phyloP scores from a whole-genome alignment of 768 basidiomycete genomes.

The Fomitopsis serialis region DNA sequence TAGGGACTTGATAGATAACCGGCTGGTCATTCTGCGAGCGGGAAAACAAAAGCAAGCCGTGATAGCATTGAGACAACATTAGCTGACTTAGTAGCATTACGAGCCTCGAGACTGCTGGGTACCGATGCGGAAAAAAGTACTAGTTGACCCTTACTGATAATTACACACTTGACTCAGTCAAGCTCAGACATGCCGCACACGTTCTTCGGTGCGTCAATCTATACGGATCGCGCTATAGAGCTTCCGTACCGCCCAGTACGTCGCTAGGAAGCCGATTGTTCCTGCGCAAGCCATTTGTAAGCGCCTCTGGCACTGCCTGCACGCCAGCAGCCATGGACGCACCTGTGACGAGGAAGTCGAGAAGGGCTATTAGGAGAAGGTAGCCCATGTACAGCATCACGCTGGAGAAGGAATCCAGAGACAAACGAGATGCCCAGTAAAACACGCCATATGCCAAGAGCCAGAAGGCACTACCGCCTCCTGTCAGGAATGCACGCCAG shows the following conservation, averaged over 20 bases:
- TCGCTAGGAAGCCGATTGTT: slow-evolving; percentile 86
- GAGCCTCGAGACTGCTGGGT: neutral
- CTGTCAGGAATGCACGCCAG: slow-evolving; percentile 90
- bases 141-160: neutral
- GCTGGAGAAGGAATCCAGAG: slow-evolving; percentile 75
- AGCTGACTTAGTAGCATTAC: neutral
- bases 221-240: slow-evolving; percentile 81
- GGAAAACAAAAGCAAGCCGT: slow-evolving; percentile 72
- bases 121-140: neutral
- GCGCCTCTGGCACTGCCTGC: neutral
- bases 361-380: slow-evolving; percentile 72
- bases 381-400: slow-evolving; percentile 88
- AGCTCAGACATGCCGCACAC: neutral
- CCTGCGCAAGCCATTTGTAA: slow-evolving; percentile 36
- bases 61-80: slow-evolving; percentile 30
- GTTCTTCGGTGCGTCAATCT: slow-evolving; percentile 36
- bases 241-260: slow-evolving; percentile 85
- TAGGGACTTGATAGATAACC: slow-evolving; percentile 52
- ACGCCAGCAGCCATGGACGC: slow-evolving; percentile 14
- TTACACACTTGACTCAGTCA: neutral
- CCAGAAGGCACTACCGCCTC: slow-evolving; percentile 93
- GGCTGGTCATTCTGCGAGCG: slow-evolving; percentile 60
- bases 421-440: slow-evolving; percentile 85
- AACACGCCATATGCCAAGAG: slow-evolving; percentile 82
- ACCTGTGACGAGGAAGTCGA: slow-evolving; percentile 89